phyloP scores from a whole-genome alignment of 202 grass and related monocot species.

The Panicum virgatum region DNA sequence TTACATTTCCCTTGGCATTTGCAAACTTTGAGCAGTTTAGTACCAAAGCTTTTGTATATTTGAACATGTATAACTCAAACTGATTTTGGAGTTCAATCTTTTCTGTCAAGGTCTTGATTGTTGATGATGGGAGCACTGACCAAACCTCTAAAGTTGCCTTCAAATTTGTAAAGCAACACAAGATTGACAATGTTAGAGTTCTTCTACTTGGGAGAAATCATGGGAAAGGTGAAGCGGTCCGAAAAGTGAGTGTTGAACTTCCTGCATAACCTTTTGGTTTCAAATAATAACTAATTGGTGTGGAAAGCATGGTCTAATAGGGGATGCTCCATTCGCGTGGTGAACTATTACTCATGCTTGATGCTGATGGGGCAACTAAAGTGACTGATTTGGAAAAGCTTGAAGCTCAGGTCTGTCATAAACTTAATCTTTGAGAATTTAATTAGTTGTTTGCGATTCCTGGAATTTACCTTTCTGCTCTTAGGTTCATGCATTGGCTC shows the following conservation, averaged over 20 bases:
- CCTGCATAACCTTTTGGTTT: neutral
- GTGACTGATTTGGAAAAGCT: constrained; percentile 95
- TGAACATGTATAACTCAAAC: neutral
- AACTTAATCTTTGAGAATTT: constrained; percentile 23
- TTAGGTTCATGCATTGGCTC: constrained; percentile 61
- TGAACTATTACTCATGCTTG: constrained; percentile 93
- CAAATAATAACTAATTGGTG: constrained; percentile 41
- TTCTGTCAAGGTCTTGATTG: constrained; percentile 77
- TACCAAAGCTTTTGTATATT: neutral
- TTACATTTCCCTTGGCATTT: neutral
- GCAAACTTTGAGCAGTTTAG: neutral
- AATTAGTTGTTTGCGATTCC: neutral
- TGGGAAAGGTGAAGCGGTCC: constrained; percentile 98
- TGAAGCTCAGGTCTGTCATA: constrained; percentile 71
- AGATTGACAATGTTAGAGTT: constrained; percentile 91
- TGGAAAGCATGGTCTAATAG: constrained; percentile 72
- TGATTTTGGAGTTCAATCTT: neutral
- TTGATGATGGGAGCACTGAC: constrained; percentile 93
- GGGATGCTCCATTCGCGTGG: constrained; percentile 96
- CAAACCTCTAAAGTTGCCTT: constrained; percentile 79
- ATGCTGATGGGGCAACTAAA: constrained; percentile 94
- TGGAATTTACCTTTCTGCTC: neutral
- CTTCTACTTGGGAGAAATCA: constrained; percentile 90
- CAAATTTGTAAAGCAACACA: constrained; percentile 65
- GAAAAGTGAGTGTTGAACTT: constrained; percentile 74